phyloP scores from a whole-genome alignment of 2,329 filamentous ascomycete species.

The Huntiella moniliformis region DNA sequence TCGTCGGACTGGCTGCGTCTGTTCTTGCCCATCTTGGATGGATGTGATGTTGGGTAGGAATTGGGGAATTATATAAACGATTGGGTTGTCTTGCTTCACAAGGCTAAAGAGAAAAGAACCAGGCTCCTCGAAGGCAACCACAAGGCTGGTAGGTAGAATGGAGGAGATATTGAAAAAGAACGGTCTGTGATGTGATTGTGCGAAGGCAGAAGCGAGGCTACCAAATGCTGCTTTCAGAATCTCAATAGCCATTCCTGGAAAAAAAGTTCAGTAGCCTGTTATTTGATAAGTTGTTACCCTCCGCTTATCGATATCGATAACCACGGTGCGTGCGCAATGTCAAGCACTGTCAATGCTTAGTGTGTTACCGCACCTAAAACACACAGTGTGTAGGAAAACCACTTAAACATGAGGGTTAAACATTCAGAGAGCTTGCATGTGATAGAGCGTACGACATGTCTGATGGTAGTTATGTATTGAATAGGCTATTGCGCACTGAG shows the following conservation, averaged over 20 bases:
- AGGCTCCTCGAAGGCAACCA: conserved; percentile 1
- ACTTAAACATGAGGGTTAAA: too few species aligned
- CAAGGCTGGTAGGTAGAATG: conserved; percentile 6
- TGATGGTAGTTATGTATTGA: too few species aligned
- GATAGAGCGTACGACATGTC: too few species aligned
- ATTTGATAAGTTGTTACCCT: conserved; percentile 3
- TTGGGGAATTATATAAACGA: not conserved
- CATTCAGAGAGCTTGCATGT: too few species aligned
- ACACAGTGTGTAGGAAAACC: too few species aligned
- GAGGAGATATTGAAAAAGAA: not conserved
- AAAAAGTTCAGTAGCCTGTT: conserved; percentile 10
- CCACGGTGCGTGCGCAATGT: not conserved
- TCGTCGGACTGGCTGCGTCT: conserved; percentile 26
- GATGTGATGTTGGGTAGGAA: not conserved
- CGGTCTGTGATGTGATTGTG: not conserved
- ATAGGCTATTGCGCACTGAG: too few species aligned
- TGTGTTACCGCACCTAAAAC: too few species aligned
- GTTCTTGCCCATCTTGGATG: conserved; percentile 21
- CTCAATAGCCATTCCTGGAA: not conserved
- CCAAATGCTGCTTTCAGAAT: not conserved
- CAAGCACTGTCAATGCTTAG: not conserved
- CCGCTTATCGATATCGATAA: conserved; percentile 11
- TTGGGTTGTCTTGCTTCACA: not conserved
- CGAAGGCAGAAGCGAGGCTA: conserved; percentile 1
- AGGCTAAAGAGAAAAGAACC: not conserved